These are phyloP conservation scores for Albifimbria verrucaria DNA, from an alignment of 2,329 filamentous ascomycete species.

Conservation along the genomic window DNA sequence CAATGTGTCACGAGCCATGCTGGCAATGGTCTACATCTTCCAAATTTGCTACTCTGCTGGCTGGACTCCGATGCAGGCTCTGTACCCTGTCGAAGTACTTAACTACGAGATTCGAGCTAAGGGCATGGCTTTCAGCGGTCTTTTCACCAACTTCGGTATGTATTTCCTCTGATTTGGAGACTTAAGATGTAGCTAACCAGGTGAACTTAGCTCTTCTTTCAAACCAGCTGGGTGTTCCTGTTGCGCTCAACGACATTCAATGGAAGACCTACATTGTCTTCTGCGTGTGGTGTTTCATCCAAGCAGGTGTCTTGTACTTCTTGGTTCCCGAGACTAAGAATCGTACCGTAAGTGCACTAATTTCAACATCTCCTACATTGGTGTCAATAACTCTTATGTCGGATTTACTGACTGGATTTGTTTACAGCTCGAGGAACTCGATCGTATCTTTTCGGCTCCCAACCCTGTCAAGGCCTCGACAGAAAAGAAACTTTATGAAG, in stretches of 20 bases:
- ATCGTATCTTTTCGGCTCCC: slow-evolving; percentile 16
- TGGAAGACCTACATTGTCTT: slow-evolving; percentile 55
- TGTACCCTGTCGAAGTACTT: slow-evolving; percentile 53
- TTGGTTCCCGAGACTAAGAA: slow-evolving; percentile 49
- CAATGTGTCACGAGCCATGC: slow-evolving; percentile 37
- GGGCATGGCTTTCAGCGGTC: slow-evolving; percentile 49
- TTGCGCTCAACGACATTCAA: slow-evolving; percentile 45
- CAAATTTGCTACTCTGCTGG: slow-evolving; percentile 39
- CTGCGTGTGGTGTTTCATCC: slow-evolving; percentile 38
- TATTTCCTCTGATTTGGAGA: neutral
- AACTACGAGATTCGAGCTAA: slow-evolving; percentile 53
- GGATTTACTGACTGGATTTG: neutral
- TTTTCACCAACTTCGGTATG: slow-evolving; percentile 37
- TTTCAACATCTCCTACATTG: neutral
- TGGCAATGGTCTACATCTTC: slow-evolving; percentile 40
- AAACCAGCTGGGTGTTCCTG: slow-evolving; percentile 43
- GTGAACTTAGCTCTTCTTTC: slow-evolving; percentile 27
- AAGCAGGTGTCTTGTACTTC: slow-evolving; percentile 41
- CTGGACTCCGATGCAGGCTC: slow-evolving; percentile 29
- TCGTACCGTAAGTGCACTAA: slow-evolving; percentile 29
- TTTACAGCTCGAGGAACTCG: slow-evolving; percentile 19
- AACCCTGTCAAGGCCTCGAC: slow-evolving; percentile 17
- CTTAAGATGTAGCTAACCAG: slow-evolving; percentile 16
- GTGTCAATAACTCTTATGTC: neutral
- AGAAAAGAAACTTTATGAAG: slow-evolving; percentile 16